Evolutionary conservation across 257 asterid species (phyloP), one percentile per base, ranked within the genome.

Genomic region (Solanum sitiens): DNA sequence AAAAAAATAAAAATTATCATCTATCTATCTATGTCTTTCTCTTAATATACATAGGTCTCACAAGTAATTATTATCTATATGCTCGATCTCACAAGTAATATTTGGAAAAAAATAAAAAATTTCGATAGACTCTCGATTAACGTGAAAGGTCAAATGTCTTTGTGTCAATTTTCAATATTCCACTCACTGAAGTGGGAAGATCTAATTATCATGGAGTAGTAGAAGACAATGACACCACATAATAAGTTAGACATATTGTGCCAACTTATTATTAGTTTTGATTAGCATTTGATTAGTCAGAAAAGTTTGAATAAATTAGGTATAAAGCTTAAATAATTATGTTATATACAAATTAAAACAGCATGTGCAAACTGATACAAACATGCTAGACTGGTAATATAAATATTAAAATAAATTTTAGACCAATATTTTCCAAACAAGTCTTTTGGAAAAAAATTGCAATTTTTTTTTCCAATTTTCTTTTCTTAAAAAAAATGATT

Each of bases 91-190:
- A 47, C 7, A 47, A 47, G 59, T 47, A 47, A 47, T 47, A 47
- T 14, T 0, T 47, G 8, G 0, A 1, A 47, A 47, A 47, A 27
- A 27, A 27, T 27, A 27, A n/a, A n/a, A n/a, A n/a, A n/a, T n/a
- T n/a, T n/a, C 0, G 0, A 27, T 68, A 68, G 6, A 12, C 1
- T 5, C 5, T 33, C 2, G 0, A 9, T 2, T 16, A 11, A 12
- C 10, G 2, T 3, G 50, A 21, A 37, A 39, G 21, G 32, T 39
- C 56, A 75, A 37, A 73, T 77, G 0, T 77, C 23, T 25, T 77
- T 32, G 33, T 20, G 21, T 27, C 42, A 6, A n/a, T 76, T 45
- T 27, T 79, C 40, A 44, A 74, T 74, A 15, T 45, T 77, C 84
- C 84, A 79, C 84, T 79, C 37, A 77, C 14, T 79, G 23, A 42